A percentile compares a stretch with the other conserved stretches of the same genome.
Evolutionary conservation across 164 flowering plant species (phyloP).

Genomic region (Vitis rotundifolia): DNA sequence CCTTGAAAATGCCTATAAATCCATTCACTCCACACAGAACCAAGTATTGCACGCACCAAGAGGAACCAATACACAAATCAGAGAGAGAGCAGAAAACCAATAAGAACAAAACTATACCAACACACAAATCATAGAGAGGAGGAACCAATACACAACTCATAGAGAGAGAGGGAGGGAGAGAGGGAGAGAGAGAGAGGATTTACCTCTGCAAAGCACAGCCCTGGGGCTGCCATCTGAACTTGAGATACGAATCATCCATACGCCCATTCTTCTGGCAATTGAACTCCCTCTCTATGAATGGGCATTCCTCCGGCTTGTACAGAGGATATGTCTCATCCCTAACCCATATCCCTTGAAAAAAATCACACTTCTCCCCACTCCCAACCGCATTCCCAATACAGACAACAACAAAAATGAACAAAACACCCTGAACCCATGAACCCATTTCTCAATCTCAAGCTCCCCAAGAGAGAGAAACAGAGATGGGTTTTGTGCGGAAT

Average conservation of each 20-base stretch:
- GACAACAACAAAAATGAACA: background rate
- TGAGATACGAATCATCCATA: slow-evolving; percentile 39
- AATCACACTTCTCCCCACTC: slow-evolving; percentile 24
- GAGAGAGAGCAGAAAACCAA: background rate
- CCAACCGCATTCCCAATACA: slow-evolving; percentile 17
- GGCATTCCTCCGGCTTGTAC: slow-evolving; percentile 41
- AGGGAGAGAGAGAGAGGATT: background rate
- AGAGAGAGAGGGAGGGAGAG: background rate
- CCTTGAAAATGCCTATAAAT: too few species aligned
- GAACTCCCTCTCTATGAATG: slow-evolving; percentile 46
- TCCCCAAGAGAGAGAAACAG: background rate
- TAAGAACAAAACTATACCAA: background rate
- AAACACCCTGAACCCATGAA: background rate
- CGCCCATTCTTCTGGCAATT: slow-evolving; percentile 50
- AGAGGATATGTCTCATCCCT: slow-evolving; percentile 38
- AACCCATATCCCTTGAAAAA: slow-evolving; percentile 51
- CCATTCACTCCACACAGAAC: too few species aligned
- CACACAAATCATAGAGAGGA: background rate
- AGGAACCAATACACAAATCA: too few species aligned
- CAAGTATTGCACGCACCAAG: too few species aligned
- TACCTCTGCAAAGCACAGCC: slow-evolving; percentile 43
- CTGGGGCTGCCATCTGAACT: slow-evolving; percentile 50
- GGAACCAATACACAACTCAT: too few species aligned
- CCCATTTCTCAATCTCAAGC: slow-evolving; percentile 4
- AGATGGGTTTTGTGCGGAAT: too few species aligned